These are phyloP conservation scores for Tylopilus subfusipes DNA, from an alignment of 768 basidiomycete genomes.

Conservation along the genomic window DNA sequence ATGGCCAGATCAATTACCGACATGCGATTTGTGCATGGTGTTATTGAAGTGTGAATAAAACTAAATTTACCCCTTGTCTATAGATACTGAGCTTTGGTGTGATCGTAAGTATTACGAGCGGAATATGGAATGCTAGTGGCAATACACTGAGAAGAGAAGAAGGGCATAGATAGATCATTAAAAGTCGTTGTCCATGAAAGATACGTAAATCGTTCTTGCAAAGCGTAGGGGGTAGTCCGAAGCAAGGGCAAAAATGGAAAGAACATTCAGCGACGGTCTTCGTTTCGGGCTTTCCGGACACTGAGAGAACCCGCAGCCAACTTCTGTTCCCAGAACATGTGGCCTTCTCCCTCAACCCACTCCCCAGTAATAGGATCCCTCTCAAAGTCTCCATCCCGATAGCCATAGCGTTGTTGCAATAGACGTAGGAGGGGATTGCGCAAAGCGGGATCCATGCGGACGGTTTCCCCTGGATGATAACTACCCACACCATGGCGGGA, in stretches of 20 bases:
- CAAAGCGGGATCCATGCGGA: constrained; percentile 86
- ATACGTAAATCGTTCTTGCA: constrained; percentile 26
- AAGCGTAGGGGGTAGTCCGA: constrained; percentile 5
- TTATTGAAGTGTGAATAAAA: constrained; percentile 7
- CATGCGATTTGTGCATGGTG: constrained; percentile 11
- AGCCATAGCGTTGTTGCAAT: constrained; percentile 68
- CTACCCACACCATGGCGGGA: constrained; percentile 75
- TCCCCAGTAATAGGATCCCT: constrained; percentile 57
- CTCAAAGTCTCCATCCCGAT: constrained; percentile 85
- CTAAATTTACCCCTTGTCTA: constrained; percentile 19
- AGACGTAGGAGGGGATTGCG: constrained; percentile 76
- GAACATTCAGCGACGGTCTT: constrained; percentile 37
- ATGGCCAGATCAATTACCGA: constrained; percentile 18
- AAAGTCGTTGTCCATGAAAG: constrained; percentile 18
- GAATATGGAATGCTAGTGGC: constrained; percentile 18
- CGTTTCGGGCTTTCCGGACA: constrained; percentile 34
- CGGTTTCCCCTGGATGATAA: constrained; percentile 79
- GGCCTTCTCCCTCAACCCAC: constrained; percentile 70
- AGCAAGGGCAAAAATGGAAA: background rate
- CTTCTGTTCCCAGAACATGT: constrained; percentile 59
- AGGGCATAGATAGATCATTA: constrained; percentile 14
- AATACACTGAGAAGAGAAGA: constrained; percentile 16
- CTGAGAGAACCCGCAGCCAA: constrained; percentile 37
- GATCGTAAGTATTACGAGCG: constrained; percentile 24
- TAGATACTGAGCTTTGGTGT: constrained; percentile 14